Evolutionary conservation across 306 rosid genomes (phyloP), one percentile per base, ranked within the genome.

Genomic region (Citrullus amarus): DNA sequence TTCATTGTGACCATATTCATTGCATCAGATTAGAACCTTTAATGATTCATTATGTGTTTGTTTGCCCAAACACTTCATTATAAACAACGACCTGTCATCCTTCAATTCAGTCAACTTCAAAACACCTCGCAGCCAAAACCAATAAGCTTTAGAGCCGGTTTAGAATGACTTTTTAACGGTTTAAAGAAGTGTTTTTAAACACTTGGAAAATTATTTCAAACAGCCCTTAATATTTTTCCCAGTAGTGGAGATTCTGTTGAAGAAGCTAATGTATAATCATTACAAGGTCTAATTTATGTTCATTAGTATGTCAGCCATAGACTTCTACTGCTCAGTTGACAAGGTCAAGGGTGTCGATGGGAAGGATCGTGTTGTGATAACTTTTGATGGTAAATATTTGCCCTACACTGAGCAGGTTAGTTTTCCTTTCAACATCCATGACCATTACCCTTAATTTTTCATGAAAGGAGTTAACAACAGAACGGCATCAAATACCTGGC

Each of bases 261-360:
- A 82, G 57, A 76, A 62, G 43, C 15, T 68, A 34, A 1, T n/a
- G 11, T 28, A 32, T 16, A 53, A 50, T 38, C 43, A 20, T 81
- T 81, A 81, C 36, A 84, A 60, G 46, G 20, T 84, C 75, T 84
- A 58, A 59, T 85, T 25, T 83, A 5, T 41, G 43, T 18, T 59
- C 48, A 30, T 32, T 82, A 94, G 98, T 74, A 94, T 92, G 98
- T 94, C 98, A 65, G 96, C 95, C 38, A 92, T 94, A 80, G 98
- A 94, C 80, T 94, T 94, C 87, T 92, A 79, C 91, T 94, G 98
- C 90, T 92, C 97, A 1, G 96, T 94, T 17, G 96, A 94, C 92
- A 94, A 94, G 89, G 86, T 88, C 59, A 87, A 88, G 86, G 98
- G 96, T 74, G 90, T 84, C 6, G 96, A 94, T 83, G 98, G 98